Evolutionary conservation across 305 asterid species (phyloP).

Genomic region (Fraxinus nigra): DNA sequence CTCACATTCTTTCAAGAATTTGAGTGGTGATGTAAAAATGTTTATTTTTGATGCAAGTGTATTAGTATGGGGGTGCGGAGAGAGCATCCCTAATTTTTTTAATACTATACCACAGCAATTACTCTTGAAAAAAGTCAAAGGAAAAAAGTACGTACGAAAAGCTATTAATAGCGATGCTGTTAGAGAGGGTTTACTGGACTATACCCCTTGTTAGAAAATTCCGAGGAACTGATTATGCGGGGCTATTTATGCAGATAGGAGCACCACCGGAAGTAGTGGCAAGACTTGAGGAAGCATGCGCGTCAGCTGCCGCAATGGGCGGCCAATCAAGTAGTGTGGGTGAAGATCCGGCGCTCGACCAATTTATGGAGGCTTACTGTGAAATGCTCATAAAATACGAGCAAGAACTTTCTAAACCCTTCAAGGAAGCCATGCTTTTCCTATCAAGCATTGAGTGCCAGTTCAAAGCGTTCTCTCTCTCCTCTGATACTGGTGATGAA

Average conservation of each 20-base stretch:
- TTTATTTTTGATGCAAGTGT: background rate
- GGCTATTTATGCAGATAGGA: conserved; percentile 61
- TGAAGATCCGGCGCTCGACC: conserved; percentile 90
- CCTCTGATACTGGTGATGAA: conserved; percentile 57
- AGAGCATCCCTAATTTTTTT: background rate
- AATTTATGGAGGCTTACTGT: conserved; percentile 96
- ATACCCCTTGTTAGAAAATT: background rate
- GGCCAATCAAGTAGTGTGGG: conserved; percentile 47
- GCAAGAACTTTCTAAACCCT: conserved; percentile 92
- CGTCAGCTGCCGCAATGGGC: conserved; percentile 49
- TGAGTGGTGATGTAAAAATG: background rate
- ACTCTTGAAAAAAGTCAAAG: background rate
- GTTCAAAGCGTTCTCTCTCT: conserved; percentile 65
- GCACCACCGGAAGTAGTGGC: conserved; percentile 97
- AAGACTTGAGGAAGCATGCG: conserved; percentile 76
- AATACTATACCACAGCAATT: background rate
- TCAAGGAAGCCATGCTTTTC: conserved; percentile 88
- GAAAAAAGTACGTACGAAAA: background rate
- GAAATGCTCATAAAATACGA: conserved; percentile 88
- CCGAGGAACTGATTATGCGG: background rate
- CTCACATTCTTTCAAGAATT: background rate
- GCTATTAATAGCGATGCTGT: background rate
- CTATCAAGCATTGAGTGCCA: conserved; percentile 78
- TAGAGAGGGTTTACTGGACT: background rate
- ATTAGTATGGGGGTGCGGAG: background rate